A percentile compares a stretch with the other conserved stretches of the same genome.
phyloP scores from a whole-genome alignment of 768 basidiomycete species.

The Macrolepiota albuminosa region DNA sequence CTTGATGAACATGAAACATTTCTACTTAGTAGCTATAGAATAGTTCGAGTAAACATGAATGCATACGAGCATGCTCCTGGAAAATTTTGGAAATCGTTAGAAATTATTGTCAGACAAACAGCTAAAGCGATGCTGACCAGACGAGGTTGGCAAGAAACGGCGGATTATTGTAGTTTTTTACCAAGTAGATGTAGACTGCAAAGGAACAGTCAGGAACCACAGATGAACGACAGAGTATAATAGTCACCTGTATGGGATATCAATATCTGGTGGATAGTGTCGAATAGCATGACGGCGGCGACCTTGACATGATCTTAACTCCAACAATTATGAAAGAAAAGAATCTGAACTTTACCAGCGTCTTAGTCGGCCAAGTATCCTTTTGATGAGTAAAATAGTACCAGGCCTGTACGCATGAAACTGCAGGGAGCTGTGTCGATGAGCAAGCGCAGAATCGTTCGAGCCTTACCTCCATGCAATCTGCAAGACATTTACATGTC shows the following conservation, averaged over 20 bases:
- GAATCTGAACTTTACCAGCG: constrained; percentile 30
- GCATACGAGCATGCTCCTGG: constrained; percentile 34
- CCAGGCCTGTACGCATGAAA: constrained; percentile 51
- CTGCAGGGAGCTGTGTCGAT: constrained; percentile 22
- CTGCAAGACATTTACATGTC: constrained; percentile 21
- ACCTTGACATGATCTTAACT: constrained; percentile 32
- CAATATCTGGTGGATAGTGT: constrained; percentile 48
- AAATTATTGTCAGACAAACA: not conserved
- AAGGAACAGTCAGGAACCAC: not conserved
- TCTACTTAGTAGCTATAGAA: not conserved
- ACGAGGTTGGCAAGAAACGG: constrained; percentile 27
- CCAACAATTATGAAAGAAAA: not conserved
- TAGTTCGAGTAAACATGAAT: not conserved
- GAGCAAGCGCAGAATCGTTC: not conserved
- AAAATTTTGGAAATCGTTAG: not conserved
- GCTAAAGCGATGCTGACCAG: constrained; percentile 25
- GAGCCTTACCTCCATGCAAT: constrained; percentile 42
- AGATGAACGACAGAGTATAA: not conserved
- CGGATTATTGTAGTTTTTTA: constrained; percentile 34
- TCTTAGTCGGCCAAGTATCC: constrained; percentile 45
- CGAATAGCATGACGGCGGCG: constrained; percentile 40
- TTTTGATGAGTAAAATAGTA: constrained; percentile 49
- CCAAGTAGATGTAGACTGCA: constrained; percentile 43
- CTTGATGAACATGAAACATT: constrained; percentile 11
- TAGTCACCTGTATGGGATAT: constrained; percentile 46